Evolutionary conservation across 176 grass and related monocot species (phyloP), one percentile per base, ranked within the genome.

Genomic region (Olyra latifolia): DNA sequence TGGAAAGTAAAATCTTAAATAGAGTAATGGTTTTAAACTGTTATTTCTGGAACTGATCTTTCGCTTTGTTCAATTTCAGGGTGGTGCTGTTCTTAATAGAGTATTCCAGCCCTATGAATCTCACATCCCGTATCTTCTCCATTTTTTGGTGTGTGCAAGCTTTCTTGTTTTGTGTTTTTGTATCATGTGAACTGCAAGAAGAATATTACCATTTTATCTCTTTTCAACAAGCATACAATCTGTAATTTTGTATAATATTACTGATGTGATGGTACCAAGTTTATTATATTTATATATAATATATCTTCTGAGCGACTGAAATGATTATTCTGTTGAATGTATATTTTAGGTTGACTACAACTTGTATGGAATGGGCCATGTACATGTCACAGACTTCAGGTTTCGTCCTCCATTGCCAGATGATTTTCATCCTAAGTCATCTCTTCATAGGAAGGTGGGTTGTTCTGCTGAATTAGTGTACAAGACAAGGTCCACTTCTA

Each of bases 41-140:
- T 82, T 61, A 13, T 62, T n/a, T 52, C 61, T 63, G 22, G 17
- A 43, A 78, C 47, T 89, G 63, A 92, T 77, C 30, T 72, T 24
- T 47, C 54, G 75, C n/a, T n/a, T 62, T 76, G 52, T 77, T 76
- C 77, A 16, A 44, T 83, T 88, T 82, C 89, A 98, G 95, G 85
- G 56, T 58, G 95, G 95, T 52, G 80, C 88, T 72, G 62, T 98
- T 91, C 87, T 85, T 76, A 88, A 89, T 88, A 94, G 80, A 86
- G 84, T 43, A 74, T 91, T 98, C 47, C 95, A 94, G 81, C 88
- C 95, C 72, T 92, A 94, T 85, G 95, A 98, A 82, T 91, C 88
- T 41, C 95, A 98, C 83, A 98, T 98, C 83, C 95, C 95, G 24
- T 98, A 87, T 94, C 92, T 98, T 87, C 92, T 98, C 74, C 95